These are phyloP conservation scores for Calonectria hongkongensis DNA, from an alignment of 2,329 filamentous ascomycete species.

Conservation along the genomic window DNA sequence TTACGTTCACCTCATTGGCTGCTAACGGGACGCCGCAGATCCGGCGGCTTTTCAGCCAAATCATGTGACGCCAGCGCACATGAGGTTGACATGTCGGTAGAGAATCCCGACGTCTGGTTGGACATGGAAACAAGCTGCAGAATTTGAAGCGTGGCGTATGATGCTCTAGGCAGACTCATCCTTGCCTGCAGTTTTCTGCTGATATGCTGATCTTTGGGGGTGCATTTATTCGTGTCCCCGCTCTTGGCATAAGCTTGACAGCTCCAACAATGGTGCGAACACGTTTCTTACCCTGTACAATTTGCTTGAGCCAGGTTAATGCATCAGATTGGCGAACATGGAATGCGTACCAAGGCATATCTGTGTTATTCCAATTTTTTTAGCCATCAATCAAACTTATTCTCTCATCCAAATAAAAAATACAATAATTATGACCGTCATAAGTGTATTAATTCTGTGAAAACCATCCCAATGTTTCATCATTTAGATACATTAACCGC, in stretches of 20 bases:
- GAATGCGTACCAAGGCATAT: neutral
- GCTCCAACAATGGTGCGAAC: neutral
- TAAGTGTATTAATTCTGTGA: neutral
- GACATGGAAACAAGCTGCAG: too few relatives aligned
- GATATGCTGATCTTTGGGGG: too few relatives aligned
- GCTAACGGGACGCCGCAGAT: neutral
- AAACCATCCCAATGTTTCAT: neutral
- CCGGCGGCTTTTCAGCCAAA: neutral
- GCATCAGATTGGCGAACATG: too few relatives aligned
- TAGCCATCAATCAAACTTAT: neutral
- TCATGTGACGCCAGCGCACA: slow-evolving; percentile 6
- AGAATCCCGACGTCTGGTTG: neutral
- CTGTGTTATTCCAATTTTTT: neutral
- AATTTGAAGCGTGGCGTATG: too few relatives aligned
- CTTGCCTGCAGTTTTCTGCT: too few relatives aligned
- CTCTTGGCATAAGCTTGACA: neutral
- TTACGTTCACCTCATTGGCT: neutral
- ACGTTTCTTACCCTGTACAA: neutral
- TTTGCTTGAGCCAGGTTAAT: neutral
- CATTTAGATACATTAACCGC: neutral
- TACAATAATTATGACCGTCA: neutral
- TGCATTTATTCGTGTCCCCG: too few relatives aligned
- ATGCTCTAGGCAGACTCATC: too few relatives aligned
- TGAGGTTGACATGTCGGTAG: neutral
- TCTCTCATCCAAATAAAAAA: too few relatives aligned